A percentile compares a stretch with the other conserved stretches of the same genome.
Evolutionary conservation across 176 grass and related monocot genomes (phyloP).

Genomic region (Cymbopogon citratus): DNA sequence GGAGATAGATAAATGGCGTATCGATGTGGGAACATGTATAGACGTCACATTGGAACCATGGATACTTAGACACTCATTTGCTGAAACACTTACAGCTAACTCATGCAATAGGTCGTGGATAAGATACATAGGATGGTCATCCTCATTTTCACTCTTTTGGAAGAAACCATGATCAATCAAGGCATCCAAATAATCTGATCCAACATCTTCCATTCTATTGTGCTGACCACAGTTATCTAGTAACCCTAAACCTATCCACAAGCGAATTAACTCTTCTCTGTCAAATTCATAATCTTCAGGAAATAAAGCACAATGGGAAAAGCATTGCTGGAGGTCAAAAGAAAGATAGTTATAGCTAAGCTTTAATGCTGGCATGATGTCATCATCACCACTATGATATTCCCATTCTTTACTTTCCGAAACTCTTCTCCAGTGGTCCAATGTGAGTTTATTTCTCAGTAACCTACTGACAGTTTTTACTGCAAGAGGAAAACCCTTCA

Average conservation of each 20-base stretch:
- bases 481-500: conserved; percentile 10
- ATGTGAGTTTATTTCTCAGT: not conserved
- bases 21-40: not conserved
- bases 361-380: conserved; percentile 30
- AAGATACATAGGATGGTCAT: not conserved
- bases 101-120: conserved; percentile 24
- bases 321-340: conserved; percentile 22
- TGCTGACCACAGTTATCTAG: not conserved
- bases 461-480: conserved; percentile 19
- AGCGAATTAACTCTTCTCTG: not conserved
- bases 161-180: not conserved
- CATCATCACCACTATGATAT: not conserved
- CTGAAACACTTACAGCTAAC: conserved; percentile 2
- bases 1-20: conserved; percentile 23
- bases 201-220: conserved; percentile 9
- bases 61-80: conserved; percentile 15
- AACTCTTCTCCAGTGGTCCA: not conserved
- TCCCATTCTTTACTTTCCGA: conserved; percentile 20
- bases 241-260: conserved; percentile 20
- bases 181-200: not conserved
- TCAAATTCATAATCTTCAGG: conserved; percentile 17
- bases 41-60: not conserved
- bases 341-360: conserved; percentile 27
- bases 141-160: not conserved
- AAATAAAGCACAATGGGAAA: conserved; percentile 20